Conservation (phyloP, 176 grass and related monocot genomes). For the Metroxylon sagu region DNA sequence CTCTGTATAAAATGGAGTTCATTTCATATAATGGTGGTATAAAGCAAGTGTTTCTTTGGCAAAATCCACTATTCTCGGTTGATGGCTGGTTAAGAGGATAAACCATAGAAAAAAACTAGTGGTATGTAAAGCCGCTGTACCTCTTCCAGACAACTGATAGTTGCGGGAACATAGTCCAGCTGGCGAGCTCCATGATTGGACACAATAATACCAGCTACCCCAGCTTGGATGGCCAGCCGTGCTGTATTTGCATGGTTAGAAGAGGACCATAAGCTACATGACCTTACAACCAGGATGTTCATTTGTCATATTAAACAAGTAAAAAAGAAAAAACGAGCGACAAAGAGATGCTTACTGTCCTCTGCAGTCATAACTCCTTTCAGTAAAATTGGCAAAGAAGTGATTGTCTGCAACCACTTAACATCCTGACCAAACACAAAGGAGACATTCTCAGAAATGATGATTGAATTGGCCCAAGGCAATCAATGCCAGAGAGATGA, state of each 20-base stretch:
- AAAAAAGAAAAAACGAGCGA: slow-evolving; percentile 2
- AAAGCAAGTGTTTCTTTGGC: no score
- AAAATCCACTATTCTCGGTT: no score
- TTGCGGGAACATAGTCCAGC: slow-evolving; percentile 84
- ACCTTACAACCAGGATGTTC: no score
- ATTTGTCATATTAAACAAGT: not conserved
- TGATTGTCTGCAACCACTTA: slow-evolving; percentile 78
- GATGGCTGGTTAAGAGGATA: no score
- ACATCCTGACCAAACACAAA: slow-evolving; percentile 42
- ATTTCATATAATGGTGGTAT: no score
- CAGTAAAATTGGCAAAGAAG: slow-evolving; percentile 70
- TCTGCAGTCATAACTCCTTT: slow-evolving; percentile 92
- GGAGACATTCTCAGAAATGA: not conserved
- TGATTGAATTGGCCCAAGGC: no score
- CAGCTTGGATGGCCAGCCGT: slow-evolving; percentile 49
- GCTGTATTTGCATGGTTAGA: slow-evolving; percentile 38
- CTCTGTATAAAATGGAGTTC: no score
- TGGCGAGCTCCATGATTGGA: slow-evolving; percentile 94
- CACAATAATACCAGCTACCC: slow-evolving; percentile 71
- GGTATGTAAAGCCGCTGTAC: slow-evolving; percentile 10
- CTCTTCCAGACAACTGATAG: slow-evolving; percentile 94
- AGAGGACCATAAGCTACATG: not conserved
- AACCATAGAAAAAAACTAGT: no score
- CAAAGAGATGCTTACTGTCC: slow-evolving; percentile 46
- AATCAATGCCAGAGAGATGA: no score